A percentile compares a stretch with the other conserved stretches of the same genome.
phyloP scores from a whole-genome alignment of 2,329 filamentous ascomycete species.

The Tolypocladium guangdongense region DNA sequence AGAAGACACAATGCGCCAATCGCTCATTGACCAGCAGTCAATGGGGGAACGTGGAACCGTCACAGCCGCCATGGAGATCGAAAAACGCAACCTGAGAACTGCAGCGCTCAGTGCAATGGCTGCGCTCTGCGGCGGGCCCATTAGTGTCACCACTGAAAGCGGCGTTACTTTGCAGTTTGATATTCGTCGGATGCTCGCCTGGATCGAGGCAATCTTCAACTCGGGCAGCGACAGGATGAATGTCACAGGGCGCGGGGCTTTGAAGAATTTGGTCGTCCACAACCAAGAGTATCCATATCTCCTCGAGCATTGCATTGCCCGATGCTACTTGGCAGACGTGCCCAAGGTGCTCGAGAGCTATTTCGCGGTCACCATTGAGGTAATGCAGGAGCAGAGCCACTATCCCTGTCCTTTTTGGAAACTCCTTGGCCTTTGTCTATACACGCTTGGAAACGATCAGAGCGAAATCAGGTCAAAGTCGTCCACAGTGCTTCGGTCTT shows the following conservation, averaged over 20 bases:
- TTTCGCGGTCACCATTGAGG: conserved; percentile 82
- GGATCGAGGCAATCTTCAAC: conserved; percentile 93
- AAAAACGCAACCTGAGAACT: conserved; percentile 83
- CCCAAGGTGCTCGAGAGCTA: conserved; percentile 88
- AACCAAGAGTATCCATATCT: conserved; percentile 81
- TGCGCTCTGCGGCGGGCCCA: conserved; percentile 73
- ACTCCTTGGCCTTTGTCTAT: conserved; percentile 75
- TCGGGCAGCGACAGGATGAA: conserved; percentile 88
- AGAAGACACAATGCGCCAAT: conserved; percentile 80
- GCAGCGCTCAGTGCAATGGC: conserved; percentile 95
- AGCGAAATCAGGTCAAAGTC: conserved; percentile 85
- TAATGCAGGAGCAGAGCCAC: conserved; percentile 72
- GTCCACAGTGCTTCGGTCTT: conserved; percentile 62
- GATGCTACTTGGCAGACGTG: conserved; percentile 75
- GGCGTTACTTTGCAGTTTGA: conserved; percentile 86
- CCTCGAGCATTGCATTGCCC: conserved; percentile 79
- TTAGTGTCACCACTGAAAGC: conserved; percentile 81
- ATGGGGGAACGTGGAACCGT: conserved; percentile 64
- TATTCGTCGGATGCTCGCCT: conserved; percentile 80
- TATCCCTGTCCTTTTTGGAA: conserved; percentile 86
- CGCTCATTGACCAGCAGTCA: conserved; percentile 69
- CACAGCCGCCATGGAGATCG: conserved; percentile 89
- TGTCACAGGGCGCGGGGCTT: conserved; percentile 72
- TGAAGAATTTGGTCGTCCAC: conserved; percentile 82
- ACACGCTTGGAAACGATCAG: conserved; percentile 85